Evolutionary conservation across 176 grass and related monocot species (phyloP), one percentile per base, ranked within the genome.

Genomic region (Thalia dealbata): DNA sequence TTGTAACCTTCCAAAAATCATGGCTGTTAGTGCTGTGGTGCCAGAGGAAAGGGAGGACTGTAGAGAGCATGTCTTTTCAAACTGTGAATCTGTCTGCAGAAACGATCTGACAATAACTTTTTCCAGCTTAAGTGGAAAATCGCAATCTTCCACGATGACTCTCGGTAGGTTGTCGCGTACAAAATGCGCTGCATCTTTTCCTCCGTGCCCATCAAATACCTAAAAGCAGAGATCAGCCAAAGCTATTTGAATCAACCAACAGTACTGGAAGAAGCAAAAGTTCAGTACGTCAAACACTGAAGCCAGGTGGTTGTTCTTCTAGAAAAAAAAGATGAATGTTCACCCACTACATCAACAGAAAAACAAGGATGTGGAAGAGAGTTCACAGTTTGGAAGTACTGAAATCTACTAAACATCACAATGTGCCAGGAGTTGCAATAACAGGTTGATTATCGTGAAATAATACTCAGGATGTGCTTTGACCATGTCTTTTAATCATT

Each of bases 161-260:
- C 90, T 89, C 2, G 95, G 95, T 71, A 99, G 86, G 67, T 93
- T 99, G 74, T 99, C 90, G 35, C 95, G 83, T n/a, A 99, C 90
- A 75, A 91, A 99, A 56, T 83, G 85, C 0, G 95, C 90, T 16
- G 95, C 95, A 65, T 85, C 83, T 93, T 99, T 99, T 76, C 95
- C 95, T 79, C 77, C 83, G 81, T 99, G 95, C 14, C 95, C 95
- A 81, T 99, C 95, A 71, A 99, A 97, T 15, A 97, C 90, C 95
- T 97, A 78, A 70, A 19, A 30, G 25, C 35, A 61, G 32, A 71
- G 14, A 32, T 10, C 28, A 24, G 10, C 6, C 8, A 32, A 21
- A 66, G 43, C 18, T 23, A 29, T 50, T 9, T 8, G 44, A 51
- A 0, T 51, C 43, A 71, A 50, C 27, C 14, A 15, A 71, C 11